These are phyloP conservation scores for Imleria badia DNA, from an alignment of 768 basidiomycete species.

Conservation along the genomic window DNA sequence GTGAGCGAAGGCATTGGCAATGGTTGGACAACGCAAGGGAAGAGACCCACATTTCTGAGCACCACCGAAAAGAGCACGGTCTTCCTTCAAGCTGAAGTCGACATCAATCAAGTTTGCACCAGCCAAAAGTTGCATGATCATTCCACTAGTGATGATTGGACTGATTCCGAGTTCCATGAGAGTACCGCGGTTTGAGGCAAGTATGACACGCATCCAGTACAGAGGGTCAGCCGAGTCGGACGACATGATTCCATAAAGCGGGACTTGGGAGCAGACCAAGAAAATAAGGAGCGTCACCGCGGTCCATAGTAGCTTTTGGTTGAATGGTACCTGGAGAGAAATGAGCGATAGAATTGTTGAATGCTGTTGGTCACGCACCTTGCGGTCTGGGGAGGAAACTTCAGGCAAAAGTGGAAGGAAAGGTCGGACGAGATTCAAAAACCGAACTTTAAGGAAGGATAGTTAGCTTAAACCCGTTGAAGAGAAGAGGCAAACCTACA, in stretches of 20 bases:
- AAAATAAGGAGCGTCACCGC: constrained; percentile 99
- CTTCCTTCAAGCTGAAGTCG: constrained; percentile 96
- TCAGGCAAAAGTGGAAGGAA: constrained; percentile 97
- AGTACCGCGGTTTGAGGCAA: constrained; percentile 97
- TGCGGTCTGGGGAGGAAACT: constrained; percentile 96
- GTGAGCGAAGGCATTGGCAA: not conserved
- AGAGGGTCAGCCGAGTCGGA: constrained; percentile 99
- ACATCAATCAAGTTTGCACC: constrained; percentile 98
- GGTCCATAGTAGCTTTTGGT: constrained; percentile 98
- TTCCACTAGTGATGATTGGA: constrained; percentile 96
- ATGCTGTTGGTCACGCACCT: constrained; percentile 49
- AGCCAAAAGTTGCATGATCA: constrained; percentile 99
- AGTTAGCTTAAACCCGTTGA: not conserved
- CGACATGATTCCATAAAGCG: constrained; percentile 99
- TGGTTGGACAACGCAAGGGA: not conserved
- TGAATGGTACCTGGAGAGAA: constrained; percentile 81
- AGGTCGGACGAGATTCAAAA: constrained; percentile 96
- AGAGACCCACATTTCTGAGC: constrained; percentile 87
- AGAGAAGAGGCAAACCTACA: constrained; percentile 48
- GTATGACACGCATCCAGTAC: constrained; percentile 99
- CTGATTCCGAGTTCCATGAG: constrained; percentile 99
- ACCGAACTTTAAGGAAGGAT: constrained; percentile 59
- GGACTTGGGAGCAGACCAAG: constrained; percentile 98
- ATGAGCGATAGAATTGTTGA: constrained; percentile 3
- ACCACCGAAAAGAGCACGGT: constrained; percentile 90